phyloP scores from a whole-genome alignment of 176 grass and related monocot species.

The Aegilops sharonensis region DNA sequence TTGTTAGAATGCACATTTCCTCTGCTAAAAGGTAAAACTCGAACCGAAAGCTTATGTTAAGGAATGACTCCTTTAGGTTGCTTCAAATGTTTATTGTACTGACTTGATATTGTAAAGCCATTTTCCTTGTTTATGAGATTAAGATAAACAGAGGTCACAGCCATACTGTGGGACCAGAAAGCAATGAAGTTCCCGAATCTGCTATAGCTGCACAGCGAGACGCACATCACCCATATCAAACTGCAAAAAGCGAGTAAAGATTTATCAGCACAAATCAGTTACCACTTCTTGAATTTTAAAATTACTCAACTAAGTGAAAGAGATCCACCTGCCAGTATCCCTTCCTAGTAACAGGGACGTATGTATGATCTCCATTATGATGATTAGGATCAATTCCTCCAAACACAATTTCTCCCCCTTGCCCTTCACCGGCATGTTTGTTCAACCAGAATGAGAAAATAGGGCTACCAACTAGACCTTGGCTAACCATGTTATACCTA shows the following conservation, averaged over 20 bases:
- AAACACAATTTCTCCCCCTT: slow-evolving; percentile 91
- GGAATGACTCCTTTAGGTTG: not conserved
- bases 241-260: slow-evolving; percentile 39
- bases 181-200: slow-evolving; percentile 91
- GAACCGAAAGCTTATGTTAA: not conserved
- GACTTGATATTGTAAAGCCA: not conserved
- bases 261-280: not conserved
- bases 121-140: not conserved
- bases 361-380: slow-evolving; percentile 43
- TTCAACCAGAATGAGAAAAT: slow-evolving; percentile 96
- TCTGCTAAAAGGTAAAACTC: not conserved
- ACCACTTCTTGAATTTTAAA: not conserved
- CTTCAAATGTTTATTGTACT: not conserved
- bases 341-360: slow-evolving; percentile 53
- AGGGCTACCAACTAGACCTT: slow-evolving; percentile 53
- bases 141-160: slow-evolving; percentile 25
- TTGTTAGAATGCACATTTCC: not conserved
- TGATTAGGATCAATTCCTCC: slow-evolving; percentile 79
- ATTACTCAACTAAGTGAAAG: slow-evolving; percentile 3
- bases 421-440: slow-evolving; percentile 49
- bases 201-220: slow-evolving; percentile 70
- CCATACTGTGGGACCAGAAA: slow-evolving; percentile 73
- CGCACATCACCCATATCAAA: slow-evolving; percentile 75
- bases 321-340: slow-evolving; percentile 76
- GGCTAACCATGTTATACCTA: slow-evolving; percentile 67